These are phyloP conservation scores for Caloboletus inedulis DNA, from an alignment of 1,284 basidiomycete genomes.

Conservation along the genomic window DNA sequence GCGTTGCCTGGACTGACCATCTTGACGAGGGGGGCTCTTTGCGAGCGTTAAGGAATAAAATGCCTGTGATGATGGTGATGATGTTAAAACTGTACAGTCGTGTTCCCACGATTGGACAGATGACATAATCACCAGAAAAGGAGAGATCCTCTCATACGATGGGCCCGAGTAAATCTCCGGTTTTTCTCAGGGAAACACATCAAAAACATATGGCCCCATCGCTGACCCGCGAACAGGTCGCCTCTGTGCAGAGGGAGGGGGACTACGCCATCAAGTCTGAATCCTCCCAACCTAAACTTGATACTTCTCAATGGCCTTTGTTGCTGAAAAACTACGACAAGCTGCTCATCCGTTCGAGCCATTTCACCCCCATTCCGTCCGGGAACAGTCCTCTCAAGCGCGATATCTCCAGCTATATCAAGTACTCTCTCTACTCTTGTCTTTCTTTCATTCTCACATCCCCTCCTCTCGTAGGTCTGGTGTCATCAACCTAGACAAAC, in stretches of 20 bases:
- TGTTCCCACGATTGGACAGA: constrained; percentile 16
- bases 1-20: constrained; percentile 74
- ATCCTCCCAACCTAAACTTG: constrained; percentile 69
- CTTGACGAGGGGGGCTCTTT: constrained; percentile 35
- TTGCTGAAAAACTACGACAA: constrained; percentile 99
- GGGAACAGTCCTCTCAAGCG: constrained; percentile 92
- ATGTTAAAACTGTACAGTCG: constrained; percentile 43
- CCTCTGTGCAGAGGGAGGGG: constrained; percentile 66
- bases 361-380: constrained; percentile 96
- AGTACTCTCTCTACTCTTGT: constrained; percentile 45
- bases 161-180: not conserved
- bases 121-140: constrained; percentile 20
- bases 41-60: not conserved
- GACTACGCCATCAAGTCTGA: constrained; percentile 87
- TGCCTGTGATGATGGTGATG: not conserved
- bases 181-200: not conserved
- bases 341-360: constrained; percentile 88
- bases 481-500: constrained; percentile 99
- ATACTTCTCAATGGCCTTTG: constrained; percentile 97
- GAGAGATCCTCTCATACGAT: constrained; percentile 12
- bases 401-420: constrained; percentile 88
- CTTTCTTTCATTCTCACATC: constrained; percentile 6
- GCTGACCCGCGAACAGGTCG: constrained; percentile 64
- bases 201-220: constrained; percentile 33
- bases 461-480: constrained; percentile 64